phyloP scores from a whole-genome alignment of 495 filamentous ascomycete species.

The Tuber calosporum region DNA sequence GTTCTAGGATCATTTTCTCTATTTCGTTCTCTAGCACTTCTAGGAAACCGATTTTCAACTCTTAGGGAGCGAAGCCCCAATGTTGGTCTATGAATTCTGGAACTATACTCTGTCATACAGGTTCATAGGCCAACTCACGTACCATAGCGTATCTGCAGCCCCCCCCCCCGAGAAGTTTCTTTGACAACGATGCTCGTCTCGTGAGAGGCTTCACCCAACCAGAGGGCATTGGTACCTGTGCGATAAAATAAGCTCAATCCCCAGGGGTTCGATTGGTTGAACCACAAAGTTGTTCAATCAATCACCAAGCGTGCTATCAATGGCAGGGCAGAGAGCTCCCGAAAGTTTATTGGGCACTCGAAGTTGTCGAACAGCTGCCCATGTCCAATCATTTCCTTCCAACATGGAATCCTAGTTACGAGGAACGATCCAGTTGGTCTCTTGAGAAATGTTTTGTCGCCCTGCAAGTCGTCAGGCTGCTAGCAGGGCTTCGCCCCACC shows the following conservation, averaged over 20 bases:
- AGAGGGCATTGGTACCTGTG: background rate
- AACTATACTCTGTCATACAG: background rate
- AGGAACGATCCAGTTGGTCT: background rate
- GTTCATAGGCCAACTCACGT: background rate
- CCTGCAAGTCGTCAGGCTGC: background rate
- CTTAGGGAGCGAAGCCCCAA: background rate
- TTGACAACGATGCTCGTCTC: background rate
- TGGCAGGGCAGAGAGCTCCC: background rate
- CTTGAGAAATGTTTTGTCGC: background rate
- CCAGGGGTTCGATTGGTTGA: background rate
- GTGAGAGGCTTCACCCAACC: background rate
- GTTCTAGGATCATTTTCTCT: background rate
- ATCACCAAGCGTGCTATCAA: background rate
- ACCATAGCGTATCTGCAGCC: background rate
- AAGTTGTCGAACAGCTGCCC: background rate
- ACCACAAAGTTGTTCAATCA: background rate
- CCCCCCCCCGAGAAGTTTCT: background rate
- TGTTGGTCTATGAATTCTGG: background rate
- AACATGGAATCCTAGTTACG: background rate
- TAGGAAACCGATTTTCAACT: background rate
- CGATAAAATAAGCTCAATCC: constrained; percentile 3
- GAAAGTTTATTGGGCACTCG: background rate
- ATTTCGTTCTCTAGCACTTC: background rate
- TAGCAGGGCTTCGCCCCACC: background rate
- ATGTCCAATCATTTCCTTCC: background rate